Percentiles rank a stretch among this genome's conserved stretches.
phyloP scores from a whole-genome alignment of 148 eudicot species.

The Chenopodium album region DNA sequence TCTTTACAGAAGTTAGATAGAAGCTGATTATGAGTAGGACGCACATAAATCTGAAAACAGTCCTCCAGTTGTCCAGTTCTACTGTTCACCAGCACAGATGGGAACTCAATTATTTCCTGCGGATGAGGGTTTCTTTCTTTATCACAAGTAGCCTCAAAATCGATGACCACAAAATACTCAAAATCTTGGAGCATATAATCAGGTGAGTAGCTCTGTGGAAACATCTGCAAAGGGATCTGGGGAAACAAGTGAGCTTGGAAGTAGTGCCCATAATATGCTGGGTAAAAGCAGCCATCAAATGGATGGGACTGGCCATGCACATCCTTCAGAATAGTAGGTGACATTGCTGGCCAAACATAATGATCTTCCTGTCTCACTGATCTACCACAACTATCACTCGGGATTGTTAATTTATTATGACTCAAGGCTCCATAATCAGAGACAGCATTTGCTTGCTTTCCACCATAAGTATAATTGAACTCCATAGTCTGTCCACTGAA shows the following conservation, averaged over 20 bases:
- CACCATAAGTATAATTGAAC: slow-evolving; percentile 36
- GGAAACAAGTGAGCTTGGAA: slow-evolving; percentile 41
- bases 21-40: slow-evolving; percentile 72
- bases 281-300: slow-evolving; percentile 47
- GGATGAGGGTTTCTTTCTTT: slow-evolving; percentile 72
- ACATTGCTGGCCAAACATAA: slow-evolving; percentile 42
- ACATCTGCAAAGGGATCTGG: slow-evolving; percentile 45
- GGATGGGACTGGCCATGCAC: slow-evolving; percentile 43
- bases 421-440: slow-evolving; percentile 37
- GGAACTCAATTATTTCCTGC: slow-evolving; percentile 96
- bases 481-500: slow-evolving; percentile 46
- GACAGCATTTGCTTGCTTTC: slow-evolving; percentile 35
- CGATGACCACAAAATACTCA: slow-evolving; percentile 91
- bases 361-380: slow-evolving; percentile 38
- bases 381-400: slow-evolving; percentile 38
- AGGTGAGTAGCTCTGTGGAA: slow-evolving; percentile 53
- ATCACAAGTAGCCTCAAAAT: slow-evolving; percentile 98
- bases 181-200: slow-evolving; percentile 62
- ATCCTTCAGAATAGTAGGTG: slow-evolving; percentile 41
- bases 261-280: slow-evolving; percentile 38
- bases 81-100: slow-evolving; percentile 86
- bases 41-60: slow-evolving; percentile 83
- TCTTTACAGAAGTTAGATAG: slow-evolving; percentile 92
- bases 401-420: slow-evolving; percentile 32
- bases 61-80: slow-evolving; percentile 77